A percentile compares a stretch with the other conserved stretches of the same genome.
Evolutionary conservation across 345 rosid species (phyloP).

Genomic region (Ricinus communis): DNA sequence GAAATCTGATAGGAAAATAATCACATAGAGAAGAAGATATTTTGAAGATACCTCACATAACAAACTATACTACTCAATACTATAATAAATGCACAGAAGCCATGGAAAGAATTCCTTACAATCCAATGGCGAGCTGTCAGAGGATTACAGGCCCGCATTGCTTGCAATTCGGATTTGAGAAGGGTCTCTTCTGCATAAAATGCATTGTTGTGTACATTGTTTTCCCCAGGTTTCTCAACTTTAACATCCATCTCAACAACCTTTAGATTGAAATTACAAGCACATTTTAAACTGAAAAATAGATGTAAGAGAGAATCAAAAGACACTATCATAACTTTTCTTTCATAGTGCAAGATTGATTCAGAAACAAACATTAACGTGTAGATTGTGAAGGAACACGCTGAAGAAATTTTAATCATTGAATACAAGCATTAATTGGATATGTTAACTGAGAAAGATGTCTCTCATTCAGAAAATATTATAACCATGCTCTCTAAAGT

Average conservation of each 20-base stretch:
- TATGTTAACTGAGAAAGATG: not conserved
- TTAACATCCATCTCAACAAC: conserved; percentile 79
- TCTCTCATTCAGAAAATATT: not conserved
- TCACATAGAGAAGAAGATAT: too few relatives aligned
- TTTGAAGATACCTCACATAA: not conserved
- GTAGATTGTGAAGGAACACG: not conserved
- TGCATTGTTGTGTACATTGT: conserved; percentile 83
- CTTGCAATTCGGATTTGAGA: conserved; percentile 70
- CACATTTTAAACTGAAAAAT: not conserved
- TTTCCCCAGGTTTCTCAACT: conserved; percentile 77
- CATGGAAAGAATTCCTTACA: conserved; percentile 46
- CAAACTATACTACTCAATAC: not conserved
- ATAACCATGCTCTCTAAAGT: too few relatives aligned
- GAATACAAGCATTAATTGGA: not conserved
- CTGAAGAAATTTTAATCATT: not conserved
- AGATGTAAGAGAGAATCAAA: not conserved
- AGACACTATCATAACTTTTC: not conserved
- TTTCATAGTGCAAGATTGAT: not conserved
- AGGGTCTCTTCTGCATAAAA: conserved; percentile 82
- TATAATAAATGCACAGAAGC: not conserved
- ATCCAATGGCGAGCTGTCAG: conserved; percentile 87
- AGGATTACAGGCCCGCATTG: conserved; percentile 82
- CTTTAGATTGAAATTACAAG: conserved; percentile 28
- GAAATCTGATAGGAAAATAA: too few relatives aligned
- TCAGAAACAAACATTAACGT: not conserved